Percentiles rank a stretch among this genome's conserved stretches.
Conservation (phyloP, 192 early-diverging fungal species). For the Spinellus fusiger region DNA sequence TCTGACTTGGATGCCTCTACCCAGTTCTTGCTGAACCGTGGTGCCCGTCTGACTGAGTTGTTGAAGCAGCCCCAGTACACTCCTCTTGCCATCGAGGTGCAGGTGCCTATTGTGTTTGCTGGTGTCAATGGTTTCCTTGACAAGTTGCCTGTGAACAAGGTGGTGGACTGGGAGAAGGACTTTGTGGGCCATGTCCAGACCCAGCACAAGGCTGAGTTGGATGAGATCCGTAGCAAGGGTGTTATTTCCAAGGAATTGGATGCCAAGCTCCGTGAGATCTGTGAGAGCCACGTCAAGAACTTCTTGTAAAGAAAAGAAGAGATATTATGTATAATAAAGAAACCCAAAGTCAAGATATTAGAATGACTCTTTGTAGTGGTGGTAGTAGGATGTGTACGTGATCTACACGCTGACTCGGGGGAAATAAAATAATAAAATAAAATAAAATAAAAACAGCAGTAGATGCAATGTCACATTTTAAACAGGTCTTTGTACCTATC, state of each 20-base stretch:
- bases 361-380: background rate
- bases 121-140: slow-evolving; percentile 99
- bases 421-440: too few species aligned
- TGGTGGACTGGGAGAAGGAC: slow-evolving; percentile 89
- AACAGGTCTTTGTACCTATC: too few species aligned
- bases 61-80: slow-evolving; percentile 99
- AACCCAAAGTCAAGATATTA: background rate
- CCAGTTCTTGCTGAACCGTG: slow-evolving; percentile 99
- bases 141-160: slow-evolving; percentile 92
- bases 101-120: slow-evolving; percentile 97
- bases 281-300: slow-evolving; percentile 69
- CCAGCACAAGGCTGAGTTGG: slow-evolving; percentile 84
- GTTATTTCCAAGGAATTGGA: too few species aligned
- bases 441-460: too few species aligned
- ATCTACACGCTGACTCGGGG: too few species aligned
- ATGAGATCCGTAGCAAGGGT: slow-evolving; percentile 87
- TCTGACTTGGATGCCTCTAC: slow-evolving; percentile 99
- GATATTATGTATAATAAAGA: too few species aligned
- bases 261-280: slow-evolving; percentile 87
- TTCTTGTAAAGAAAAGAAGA: too few species aligned
- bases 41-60: slow-evolving; percentile 98
- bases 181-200: slow-evolving; percentile 83
- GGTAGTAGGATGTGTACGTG: background rate
- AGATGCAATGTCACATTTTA: too few species aligned
- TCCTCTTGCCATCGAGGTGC: slow-evolving; percentile 93